Conservation (phyloP, 208 protist species). For the Crithidia acanthocephali region DNA sequence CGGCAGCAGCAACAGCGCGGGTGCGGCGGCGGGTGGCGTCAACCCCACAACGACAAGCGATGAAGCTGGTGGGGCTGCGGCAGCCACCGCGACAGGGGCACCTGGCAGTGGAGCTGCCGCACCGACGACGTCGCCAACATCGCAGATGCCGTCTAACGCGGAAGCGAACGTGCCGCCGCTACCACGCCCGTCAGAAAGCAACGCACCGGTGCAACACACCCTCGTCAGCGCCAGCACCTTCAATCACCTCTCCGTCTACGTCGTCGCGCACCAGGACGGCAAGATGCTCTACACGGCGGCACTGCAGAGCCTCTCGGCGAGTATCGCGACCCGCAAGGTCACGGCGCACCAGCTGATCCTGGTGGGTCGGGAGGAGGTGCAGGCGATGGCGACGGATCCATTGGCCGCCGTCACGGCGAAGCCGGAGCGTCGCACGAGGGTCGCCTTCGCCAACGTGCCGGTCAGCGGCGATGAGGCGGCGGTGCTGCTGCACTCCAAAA, state of each 20-base stretch:
- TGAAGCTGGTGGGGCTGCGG: neutral
- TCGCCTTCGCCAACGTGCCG: conserved; percentile 30
- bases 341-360: conserved; percentile 77
- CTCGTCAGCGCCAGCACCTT: conserved; percentile 76
- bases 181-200: conserved; percentile 32
- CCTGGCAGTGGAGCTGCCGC: neutral
- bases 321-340: conserved; percentile 71
- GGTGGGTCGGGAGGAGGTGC: conserved; percentile 49
- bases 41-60: neutral
- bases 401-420: conserved; percentile 9
- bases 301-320: conserved; percentile 68
- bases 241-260: conserved; percentile 80
- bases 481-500: conserved; percentile 31
- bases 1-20: neutral
- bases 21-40: neutral
- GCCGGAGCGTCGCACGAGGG: conserved; percentile 9
- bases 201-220: conserved; percentile 67
- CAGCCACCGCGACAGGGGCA: neutral
- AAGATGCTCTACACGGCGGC: conserved; percentile 57
- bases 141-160: conserved; percentile 15
- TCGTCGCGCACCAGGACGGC: conserved; percentile 73
- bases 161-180: conserved; percentile 40
- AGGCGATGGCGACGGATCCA: conserved; percentile 9
- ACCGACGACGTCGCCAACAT: neutral
- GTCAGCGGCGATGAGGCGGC: conserved; percentile 19